Evolutionary conservation across 139 green algal genomes (phyloP).

Genomic region (Eudorina sp.): DNA sequence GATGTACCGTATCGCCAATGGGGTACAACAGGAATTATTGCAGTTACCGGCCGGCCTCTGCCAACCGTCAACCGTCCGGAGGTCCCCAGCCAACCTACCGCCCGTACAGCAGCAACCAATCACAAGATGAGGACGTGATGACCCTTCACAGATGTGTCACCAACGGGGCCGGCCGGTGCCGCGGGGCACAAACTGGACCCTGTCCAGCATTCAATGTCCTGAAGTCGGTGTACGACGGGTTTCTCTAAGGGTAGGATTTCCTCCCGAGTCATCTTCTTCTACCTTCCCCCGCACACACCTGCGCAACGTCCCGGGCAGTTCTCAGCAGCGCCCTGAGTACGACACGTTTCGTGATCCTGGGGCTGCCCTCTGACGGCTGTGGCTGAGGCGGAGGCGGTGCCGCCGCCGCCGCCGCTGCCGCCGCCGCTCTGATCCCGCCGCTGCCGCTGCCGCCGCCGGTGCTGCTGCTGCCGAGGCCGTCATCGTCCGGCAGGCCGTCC

Average conservation of each 20-base stretch:
- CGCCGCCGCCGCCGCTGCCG: background rate
- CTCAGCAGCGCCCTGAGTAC: constrained; percentile 18
- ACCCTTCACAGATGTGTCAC: no score
- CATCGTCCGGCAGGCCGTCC: background rate
- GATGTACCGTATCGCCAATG: no score
- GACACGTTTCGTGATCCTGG: background rate
- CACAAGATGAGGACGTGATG: no score
- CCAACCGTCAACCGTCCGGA: no score
- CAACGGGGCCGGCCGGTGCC: no score
- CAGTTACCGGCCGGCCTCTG: no score
- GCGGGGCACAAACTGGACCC: background rate
- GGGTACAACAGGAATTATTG: no score
- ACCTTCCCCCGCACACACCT: constrained; percentile 1
- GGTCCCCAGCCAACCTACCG: no score
- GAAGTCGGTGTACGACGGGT: background rate
- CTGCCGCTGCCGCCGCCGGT: background rate
- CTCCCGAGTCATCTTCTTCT: background rate
- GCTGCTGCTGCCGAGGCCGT: background rate
- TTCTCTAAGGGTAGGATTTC: no score
- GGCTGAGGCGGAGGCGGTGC: background rate
- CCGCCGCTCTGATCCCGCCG: no score
- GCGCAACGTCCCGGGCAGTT: background rate
- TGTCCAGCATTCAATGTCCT: background rate
- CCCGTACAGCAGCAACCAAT: no score
- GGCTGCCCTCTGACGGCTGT: background rate